phyloP scores from a whole-genome alignment of 352 stramenopile genomes.

The Phytophthora pini region DNA sequence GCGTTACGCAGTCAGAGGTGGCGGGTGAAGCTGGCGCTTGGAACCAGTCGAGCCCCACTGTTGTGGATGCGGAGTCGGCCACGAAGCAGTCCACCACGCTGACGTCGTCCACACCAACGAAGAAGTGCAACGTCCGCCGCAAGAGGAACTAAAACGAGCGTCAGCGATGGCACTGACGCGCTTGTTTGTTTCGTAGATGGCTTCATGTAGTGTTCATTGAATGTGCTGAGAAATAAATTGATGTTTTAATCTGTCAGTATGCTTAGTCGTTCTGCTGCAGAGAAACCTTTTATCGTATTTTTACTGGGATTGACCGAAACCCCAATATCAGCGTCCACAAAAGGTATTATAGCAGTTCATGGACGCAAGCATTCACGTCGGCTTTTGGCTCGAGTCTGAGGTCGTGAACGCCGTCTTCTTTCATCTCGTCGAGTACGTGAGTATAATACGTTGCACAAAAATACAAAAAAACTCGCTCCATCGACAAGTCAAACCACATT shows the following conservation, averaged over 20 bases:
- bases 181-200: slow-evolving; percentile 19
- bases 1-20: slow-evolving; percentile 22
- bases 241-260: neutral
- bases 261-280: too few species aligned
- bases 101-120: neutral
- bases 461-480: too few species aligned
- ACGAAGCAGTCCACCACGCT: slow-evolving; percentile 2
- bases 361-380: too few species aligned
- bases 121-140: slow-evolving; percentile 30
- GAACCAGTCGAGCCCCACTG: slow-evolving; percentile 11
- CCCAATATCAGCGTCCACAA: too few species aligned
- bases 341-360: too few species aligned
- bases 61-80: neutral
- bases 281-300: too few species aligned
- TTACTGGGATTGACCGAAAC: too few species aligned
- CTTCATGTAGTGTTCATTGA: slow-evolving; percentile 7
- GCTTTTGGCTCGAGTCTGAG: too few species aligned
- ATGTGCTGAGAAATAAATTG: slow-evolving; percentile 5
- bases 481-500: too few species aligned
- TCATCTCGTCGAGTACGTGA: too few species aligned
- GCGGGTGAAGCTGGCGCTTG: slow-evolving; percentile 12
- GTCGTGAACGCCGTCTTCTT: too few species aligned
- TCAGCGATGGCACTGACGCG: slow-evolving; percentile 16
- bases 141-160: slow-evolving; percentile 20
- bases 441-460: too few species aligned